Evolutionary conservation across 768 basidiomycete species (phyloP).

Genomic region (Tylopilus intermedius): DNA sequence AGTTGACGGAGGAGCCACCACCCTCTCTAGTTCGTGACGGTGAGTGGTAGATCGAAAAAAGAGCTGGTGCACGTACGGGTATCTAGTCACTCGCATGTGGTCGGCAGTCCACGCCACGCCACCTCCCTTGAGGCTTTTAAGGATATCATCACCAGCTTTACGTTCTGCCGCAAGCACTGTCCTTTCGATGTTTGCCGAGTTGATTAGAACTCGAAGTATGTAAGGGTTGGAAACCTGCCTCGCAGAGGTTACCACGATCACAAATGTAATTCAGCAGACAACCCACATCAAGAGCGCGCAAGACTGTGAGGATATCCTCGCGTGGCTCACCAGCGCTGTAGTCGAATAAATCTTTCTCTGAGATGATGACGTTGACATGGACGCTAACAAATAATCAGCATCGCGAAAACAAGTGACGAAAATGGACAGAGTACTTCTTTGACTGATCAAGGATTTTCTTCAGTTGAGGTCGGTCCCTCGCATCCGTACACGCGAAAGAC

Average conservation of each 20-base stretch:
- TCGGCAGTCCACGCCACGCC: slow-evolving; percentile 64
- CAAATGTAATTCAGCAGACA: not conserved
- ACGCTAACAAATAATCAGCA: slow-evolving; percentile 34
- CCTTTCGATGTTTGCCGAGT: slow-evolving; percentile 65
- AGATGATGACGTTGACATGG: slow-evolving; percentile 53
- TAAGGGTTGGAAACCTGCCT: slow-evolving; percentile 68
- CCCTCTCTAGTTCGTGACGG: slow-evolving; percentile 48
- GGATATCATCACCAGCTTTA: slow-evolving; percentile 52
- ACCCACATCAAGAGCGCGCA: slow-evolving; percentile 75
- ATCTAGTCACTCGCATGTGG: slow-evolving; percentile 58
- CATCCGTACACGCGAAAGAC: slow-evolving; percentile 71
- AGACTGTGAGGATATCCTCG: slow-evolving; percentile 58
- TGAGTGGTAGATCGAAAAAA: not conserved
- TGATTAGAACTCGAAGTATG: slow-evolving; percentile 79
- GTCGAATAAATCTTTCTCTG: slow-evolving; percentile 76
- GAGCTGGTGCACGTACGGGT: slow-evolving; percentile 42
- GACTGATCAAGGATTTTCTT: slow-evolving; percentile 49
- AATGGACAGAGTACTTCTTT: slow-evolving; percentile 56
- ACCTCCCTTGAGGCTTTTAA: slow-evolving; percentile 40
- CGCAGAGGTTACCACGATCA: not conserved
- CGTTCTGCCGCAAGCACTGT: slow-evolving; percentile 63
- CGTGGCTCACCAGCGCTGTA: slow-evolving; percentile 70
- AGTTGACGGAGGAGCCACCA: slow-evolving; percentile 51
- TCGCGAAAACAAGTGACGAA: not conserved
- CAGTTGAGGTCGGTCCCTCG: slow-evolving; percentile 54